Conservation (phyloP, 805 yeast species). For the Wickerhamomyces xylosicus region DNA sequence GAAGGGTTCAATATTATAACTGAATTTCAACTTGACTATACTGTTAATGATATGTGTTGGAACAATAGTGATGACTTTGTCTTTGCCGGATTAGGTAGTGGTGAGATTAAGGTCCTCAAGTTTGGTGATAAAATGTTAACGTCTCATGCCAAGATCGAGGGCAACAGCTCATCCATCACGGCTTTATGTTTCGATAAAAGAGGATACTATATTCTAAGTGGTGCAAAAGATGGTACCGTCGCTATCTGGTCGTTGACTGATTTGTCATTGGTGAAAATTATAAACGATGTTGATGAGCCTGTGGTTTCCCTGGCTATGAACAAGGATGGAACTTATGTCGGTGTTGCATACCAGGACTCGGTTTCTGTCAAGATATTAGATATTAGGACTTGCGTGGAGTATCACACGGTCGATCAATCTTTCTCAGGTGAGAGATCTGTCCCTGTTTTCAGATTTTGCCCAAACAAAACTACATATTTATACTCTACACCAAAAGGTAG, state of each 20-base stretch:
- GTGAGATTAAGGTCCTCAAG: constrained; percentile 24
- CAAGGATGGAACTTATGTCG: constrained; percentile 36
- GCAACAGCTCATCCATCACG: constrained; percentile 43
- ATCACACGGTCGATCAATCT: constrained; percentile 11
- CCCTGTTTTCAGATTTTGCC: constrained; percentile 24
- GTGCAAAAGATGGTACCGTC: constrained; percentile 47
- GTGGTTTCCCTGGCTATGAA: constrained; percentile 29
- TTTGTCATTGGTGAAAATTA: constrained; percentile 27
- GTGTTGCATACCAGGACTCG: constrained; percentile 32
- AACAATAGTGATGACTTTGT: constrained; percentile 26
- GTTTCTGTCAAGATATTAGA: constrained; percentile 32
- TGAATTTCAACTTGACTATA: constrained; percentile 17
- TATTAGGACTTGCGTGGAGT: constrained; percentile 15
- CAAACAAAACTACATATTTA: constrained; percentile 17
- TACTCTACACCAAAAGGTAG: constrained; percentile 19
- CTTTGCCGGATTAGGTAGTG: constrained; percentile 37
- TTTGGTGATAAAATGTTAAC: constrained; percentile 4
- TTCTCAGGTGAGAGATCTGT: constrained; percentile 11
- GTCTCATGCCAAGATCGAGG: constrained; percentile 18
- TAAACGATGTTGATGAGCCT: constrained; percentile 33
- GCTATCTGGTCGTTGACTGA: constrained; percentile 36
- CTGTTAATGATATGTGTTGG: constrained; percentile 22
- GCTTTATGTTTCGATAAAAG: constrained; percentile 39
- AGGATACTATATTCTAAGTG: constrained; percentile 40
- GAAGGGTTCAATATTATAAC: constrained; percentile 20